Evolutionary conservation across 1,284 basidiomycete species (phyloP), one percentile per base, ranked within the genome.

Genomic region (Ganoderma sinense): DNA sequence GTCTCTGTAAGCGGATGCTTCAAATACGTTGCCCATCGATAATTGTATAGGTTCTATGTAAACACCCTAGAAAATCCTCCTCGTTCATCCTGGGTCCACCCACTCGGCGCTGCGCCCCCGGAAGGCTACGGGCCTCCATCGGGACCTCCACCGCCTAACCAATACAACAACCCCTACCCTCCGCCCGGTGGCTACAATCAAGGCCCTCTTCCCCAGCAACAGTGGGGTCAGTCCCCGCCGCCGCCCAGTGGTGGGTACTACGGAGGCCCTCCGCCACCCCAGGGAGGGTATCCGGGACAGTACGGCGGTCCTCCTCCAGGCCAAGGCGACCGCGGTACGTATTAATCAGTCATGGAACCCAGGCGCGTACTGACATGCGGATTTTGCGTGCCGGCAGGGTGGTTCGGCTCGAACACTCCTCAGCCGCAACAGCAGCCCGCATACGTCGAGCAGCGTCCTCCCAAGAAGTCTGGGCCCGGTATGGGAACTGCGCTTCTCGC

Each of bases 41-140:
- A n/a, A 29, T 29, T 2, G 20, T 2, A 1, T 72, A 93, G 91
- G 91, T 93, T 88, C 83, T 93, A 93, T 73, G 89, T 93, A 59
- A 88, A 93, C 74, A 91, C 88, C 0, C 76, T 77, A 41, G 85
- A 85, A 60, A 80, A 84, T 43, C 91, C 91, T 20, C 90, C 91
- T 0, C 84, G 86, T 53, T 88, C 90, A 45, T 86, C 84, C 23
- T 93, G 91, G 91, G 83, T 81, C 1, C 91, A 92, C 74, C 91
- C 91, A 0, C 78, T 85, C n/a, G 89, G 87, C 7, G 80, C 83
- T 7, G 78, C 82, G 2, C 83, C 84, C 18, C 80, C 82, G 0
- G 65, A 79, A 1, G 74, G 77, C 33, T 89, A 84, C 73, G 81
- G 79, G 6, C 82, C 88, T 18, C 88, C 89, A 0, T 60, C 80